Percentiles rank a stretch among this genome's conserved stretches.
These are phyloP conservation scores for Acacia confusa DNA, from an alignment of 306 rosid species.

Conservation along the genomic window DNA sequence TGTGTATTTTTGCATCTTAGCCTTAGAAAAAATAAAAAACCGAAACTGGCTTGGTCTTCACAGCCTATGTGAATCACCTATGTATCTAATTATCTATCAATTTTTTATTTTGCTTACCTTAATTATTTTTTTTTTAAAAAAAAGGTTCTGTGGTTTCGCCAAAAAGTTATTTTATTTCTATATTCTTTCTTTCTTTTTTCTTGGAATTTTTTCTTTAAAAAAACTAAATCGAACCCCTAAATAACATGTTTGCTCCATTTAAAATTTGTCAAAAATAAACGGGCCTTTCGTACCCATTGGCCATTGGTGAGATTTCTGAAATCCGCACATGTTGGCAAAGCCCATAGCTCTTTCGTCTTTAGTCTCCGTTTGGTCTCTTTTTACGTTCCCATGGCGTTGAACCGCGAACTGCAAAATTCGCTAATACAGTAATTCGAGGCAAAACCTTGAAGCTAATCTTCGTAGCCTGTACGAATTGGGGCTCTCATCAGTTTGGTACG, in stretches of 20 bases:
- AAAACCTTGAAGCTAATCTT: constrained; percentile 5
- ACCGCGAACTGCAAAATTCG: background rate
- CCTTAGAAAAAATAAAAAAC: too few species aligned
- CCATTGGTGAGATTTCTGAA: background rate
- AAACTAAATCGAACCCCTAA: background rate
- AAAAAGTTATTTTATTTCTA: too few species aligned
- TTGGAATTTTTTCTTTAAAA: too few species aligned
- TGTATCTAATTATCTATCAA: too few species aligned
- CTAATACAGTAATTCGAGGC: constrained; percentile 26
- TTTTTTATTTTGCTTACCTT: too few species aligned
- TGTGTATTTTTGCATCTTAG: too few species aligned
- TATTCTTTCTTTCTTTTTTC: too few species aligned
- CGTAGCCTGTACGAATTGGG: constrained; percentile 12
- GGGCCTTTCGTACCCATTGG: background rate
- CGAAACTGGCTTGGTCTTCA: too few species aligned
- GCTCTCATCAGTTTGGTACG: constrained; percentile 27
- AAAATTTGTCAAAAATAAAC: background rate
- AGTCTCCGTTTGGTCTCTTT: background rate
- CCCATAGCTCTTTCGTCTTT: background rate
- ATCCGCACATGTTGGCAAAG: background rate
- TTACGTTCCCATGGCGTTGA: background rate
- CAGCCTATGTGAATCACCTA: too few species aligned
- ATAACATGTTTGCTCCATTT: background rate
- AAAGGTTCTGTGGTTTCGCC: too few species aligned
- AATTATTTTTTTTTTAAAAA: too few species aligned